Conservation (phyloP, 2,329 filamentous ascomycete genomes). For the Endothia cerciana region DNA sequence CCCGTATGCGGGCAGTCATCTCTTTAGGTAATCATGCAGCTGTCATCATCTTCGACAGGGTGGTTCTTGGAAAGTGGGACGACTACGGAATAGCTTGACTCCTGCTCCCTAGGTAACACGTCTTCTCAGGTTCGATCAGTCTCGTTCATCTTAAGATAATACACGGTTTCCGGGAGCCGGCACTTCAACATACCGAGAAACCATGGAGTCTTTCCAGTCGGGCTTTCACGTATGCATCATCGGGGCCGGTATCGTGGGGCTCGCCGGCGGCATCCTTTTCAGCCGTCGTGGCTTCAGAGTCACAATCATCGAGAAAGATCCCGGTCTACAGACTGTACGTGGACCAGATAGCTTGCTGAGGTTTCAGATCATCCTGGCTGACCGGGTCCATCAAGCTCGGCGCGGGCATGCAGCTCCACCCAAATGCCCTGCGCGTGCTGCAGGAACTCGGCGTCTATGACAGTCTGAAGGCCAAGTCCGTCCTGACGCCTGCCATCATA, state of each 20-base stretch:
- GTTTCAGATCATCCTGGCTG: background rate
- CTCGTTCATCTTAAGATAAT: background rate
- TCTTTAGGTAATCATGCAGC: too few species aligned
- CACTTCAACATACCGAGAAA: background rate
- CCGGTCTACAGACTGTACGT: slow-evolving; percentile 30
- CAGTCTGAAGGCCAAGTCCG: slow-evolving; percentile 28
- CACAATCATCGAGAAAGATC: slow-evolving; percentile 31
- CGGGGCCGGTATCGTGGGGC: slow-evolving; percentile 31
- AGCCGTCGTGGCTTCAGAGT: slow-evolving; percentile 32
- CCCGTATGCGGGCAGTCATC: too few species aligned
- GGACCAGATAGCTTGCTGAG: background rate
- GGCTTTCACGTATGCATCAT: slow-evolving; percentile 31
- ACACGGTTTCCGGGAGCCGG: background rate
- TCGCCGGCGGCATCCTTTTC: slow-evolving; percentile 31
- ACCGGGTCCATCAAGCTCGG: slow-evolving; percentile 17
- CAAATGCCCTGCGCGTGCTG: slow-evolving; percentile 32
- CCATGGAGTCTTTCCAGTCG: slow-evolving; percentile 2
- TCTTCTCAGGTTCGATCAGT: background rate
- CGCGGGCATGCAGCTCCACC: slow-evolving; percentile 33
- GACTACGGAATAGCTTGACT: too few species aligned
- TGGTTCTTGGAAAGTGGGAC: background rate
- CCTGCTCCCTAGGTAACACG: too few species aligned
- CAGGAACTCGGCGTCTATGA: slow-evolving; percentile 31
- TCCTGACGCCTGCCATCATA: slow-evolving; percentile 28
- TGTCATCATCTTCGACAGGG: background rate